Base-by-base conservation (phyloP, 1,284 basidiomycete genomes). In the Ceratobasidium sp. region DNA sequence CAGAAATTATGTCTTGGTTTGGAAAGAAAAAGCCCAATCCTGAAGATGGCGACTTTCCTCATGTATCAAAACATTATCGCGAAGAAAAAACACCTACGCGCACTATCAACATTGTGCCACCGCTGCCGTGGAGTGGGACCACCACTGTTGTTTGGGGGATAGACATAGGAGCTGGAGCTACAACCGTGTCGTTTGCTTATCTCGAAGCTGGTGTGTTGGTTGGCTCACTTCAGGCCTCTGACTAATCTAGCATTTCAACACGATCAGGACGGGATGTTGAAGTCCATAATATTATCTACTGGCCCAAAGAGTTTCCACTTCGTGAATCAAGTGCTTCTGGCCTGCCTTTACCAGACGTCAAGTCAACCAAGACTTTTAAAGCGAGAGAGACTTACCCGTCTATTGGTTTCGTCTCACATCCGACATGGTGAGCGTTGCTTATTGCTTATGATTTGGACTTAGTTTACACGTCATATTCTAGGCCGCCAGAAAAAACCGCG, bases 11-110 rank as follows among this genome's bases (percentile, higher is more conserved):
- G 69, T 40, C 69, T 28, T 71, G 53, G 69, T 58, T 71, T 15
- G 55, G 69, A 71, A 71, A 71, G 69, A 71, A 71, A 33, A 71
- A 71, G 23, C 5, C 69, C 28, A 58, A 71, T n/a, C 53, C 69
- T 53, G 39, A 71, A 5, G 69, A 71, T 33, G 69, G 69, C 10
- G 69, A 71, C 55, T 71, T 71, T 58, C 69, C 69, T 28, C n/a
- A 13, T 26, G n/a, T 58, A 18, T 20, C 69, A 13, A 56, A 44
- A n/a, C 69, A 71, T 44, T 71, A 71, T 40, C 53, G 18, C 6
- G 69, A 71, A 26, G 69, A 58, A 58, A 71, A 33, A 26, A 18
- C 33, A 42, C 55, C 33, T 20, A 71, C 69, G 39, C 20, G 51
- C 7, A 15, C 49, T 26, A 26, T 71, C 12, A 58, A 58, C 23